These are phyloP conservation scores for Suillus bovinus DNA, from an alignment of 768 basidiomycete genomes.

Conservation along the genomic window DNA sequence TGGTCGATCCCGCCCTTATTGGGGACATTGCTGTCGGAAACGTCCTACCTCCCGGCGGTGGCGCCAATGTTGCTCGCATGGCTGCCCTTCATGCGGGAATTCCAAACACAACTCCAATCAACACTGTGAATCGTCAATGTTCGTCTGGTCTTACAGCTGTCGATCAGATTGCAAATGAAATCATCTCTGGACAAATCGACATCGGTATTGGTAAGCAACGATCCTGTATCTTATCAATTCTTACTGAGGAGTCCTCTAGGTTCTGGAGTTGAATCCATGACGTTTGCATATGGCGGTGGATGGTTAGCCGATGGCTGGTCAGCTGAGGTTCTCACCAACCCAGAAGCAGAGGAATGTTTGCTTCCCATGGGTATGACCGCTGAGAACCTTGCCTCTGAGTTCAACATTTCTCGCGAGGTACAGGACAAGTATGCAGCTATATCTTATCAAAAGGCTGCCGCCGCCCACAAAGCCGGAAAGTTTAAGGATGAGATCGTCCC, in stretches of 20 bases:
- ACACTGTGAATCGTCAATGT: slow-evolving; percentile 92
- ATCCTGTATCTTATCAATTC: slow-evolving; percentile 9
- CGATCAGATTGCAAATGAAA: slow-evolving; percentile 80
- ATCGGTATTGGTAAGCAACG: slow-evolving; percentile 76
- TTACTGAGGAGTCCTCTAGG: slow-evolving; percentile 39
- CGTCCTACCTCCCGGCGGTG: slow-evolving; percentile 85
- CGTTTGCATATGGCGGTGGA: slow-evolving; percentile 65
- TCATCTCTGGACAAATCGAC: slow-evolving; percentile 77
- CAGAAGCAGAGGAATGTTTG: slow-evolving; percentile 78
- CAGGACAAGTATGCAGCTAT: slow-evolving; percentile 85
- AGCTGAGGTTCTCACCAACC: slow-evolving; percentile 60
- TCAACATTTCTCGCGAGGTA: slow-evolving; percentile 65
- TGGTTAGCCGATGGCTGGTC: slow-evolving; percentile 60
- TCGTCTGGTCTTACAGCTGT: slow-evolving; percentile 84
- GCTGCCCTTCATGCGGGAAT: slow-evolving; percentile 86
- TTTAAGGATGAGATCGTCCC: slow-evolving; percentile 87
- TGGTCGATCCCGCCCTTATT: slow-evolving; percentile 78
- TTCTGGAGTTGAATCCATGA: slow-evolving; percentile 92
- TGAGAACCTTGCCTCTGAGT: slow-evolving; percentile 88
- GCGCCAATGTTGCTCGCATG: slow-evolving; percentile 81
- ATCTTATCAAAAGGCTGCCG: slow-evolving; percentile 83
- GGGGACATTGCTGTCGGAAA: slow-evolving; percentile 87
- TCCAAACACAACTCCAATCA: slow-evolving; percentile 69
- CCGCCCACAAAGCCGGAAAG: slow-evolving; percentile 76
- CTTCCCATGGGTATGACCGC: slow-evolving; percentile 93